A percentile compares a stretch with the other conserved stretches of the same genome.
Evolutionary conservation across 257 asterid species (phyloP).

Genomic region (Paraleonurus japonicus): DNA sequence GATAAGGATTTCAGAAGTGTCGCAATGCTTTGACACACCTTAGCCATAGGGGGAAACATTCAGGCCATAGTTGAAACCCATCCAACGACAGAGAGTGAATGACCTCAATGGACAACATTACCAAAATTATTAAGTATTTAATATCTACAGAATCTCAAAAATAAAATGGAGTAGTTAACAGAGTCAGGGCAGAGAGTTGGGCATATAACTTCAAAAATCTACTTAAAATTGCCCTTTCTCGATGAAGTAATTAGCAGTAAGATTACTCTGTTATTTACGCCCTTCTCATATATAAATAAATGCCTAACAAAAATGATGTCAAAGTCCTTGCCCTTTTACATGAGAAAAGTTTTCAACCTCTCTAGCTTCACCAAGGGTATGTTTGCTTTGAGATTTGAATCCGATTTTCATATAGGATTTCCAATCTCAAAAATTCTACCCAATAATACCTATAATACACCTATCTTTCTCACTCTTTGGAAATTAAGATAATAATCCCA

Average conservation of each 20-base stretch:
- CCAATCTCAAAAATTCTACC: neutral
- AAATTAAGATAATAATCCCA: too few relatives aligned
- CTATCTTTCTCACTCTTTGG: neutral
- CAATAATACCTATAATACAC: neutral
- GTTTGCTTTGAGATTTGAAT: too few relatives aligned
- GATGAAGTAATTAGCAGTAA: neutral
- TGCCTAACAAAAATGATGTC: too few relatives aligned
- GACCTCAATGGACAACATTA: neutral
- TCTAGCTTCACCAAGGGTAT: neutral
- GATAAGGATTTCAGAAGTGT: constrained; percentile 18
- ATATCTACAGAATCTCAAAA: neutral
- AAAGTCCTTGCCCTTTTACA: too few relatives aligned
- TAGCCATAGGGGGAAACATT: neutral
- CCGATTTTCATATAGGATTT: neutral
- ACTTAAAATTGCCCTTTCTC: neutral
- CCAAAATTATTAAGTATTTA: neutral
- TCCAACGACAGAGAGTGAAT: neutral
- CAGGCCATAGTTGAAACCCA: constrained; percentile 4
- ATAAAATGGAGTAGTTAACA: neutral
- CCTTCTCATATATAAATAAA: too few relatives aligned
- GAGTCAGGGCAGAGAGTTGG: neutral
- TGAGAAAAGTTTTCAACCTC: neutral
- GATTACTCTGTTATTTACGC: neutral
- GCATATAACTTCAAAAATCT: neutral
- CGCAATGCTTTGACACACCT: constrained; percentile 14